These are phyloP conservation scores for Stellera chamaejasme DNA, from an alignment of 345 rosid genomes.

Conservation along the genomic window DNA sequence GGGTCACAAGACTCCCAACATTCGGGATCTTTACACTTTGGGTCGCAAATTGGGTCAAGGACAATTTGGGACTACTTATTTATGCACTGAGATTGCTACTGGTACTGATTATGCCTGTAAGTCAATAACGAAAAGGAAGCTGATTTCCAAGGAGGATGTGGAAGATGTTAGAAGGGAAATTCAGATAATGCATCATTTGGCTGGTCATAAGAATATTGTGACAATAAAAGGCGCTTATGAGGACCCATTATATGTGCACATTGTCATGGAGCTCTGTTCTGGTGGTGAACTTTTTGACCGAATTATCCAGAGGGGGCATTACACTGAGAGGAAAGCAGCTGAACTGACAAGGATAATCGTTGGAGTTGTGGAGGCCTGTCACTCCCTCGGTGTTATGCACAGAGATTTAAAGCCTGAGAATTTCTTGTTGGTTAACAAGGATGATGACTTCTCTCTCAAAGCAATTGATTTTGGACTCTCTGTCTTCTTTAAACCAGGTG, in stretches of 20 bases:
- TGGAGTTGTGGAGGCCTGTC: conserved; percentile 94
- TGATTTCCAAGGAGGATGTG: conserved; percentile 88
- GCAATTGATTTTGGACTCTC: conserved; percentile 99
- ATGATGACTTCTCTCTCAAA: conserved; percentile 93
- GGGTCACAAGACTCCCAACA: conserved; percentile 83
- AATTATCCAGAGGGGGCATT: conserved; percentile 95
- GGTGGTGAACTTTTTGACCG: conserved; percentile 97
- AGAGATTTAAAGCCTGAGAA: conserved; percentile 98
- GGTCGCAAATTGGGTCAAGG: conserved; percentile 95
- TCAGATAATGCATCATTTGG: conserved; percentile 99
- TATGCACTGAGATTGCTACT: conserved; percentile 62
- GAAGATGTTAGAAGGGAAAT: conserved; percentile 96
- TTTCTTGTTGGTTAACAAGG: conserved; percentile 93
- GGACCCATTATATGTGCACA: conserved; percentile 76
- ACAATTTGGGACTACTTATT: conserved; percentile 90
- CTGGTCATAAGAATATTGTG: conserved; percentile 89
- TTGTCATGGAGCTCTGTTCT: conserved; percentile 95
- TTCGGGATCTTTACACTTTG: conserved; percentile 71
- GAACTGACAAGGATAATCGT: conserved; percentile 89
- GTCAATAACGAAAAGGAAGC: conserved; percentile 89
- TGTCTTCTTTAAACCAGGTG: conserved; percentile 96
- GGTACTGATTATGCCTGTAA: conserved; percentile 87
- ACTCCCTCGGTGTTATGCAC: conserved; percentile 98
- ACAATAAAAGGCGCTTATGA: conserved; percentile 95
- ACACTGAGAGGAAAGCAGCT: conserved; percentile 94